A percentile compares a stretch with the other conserved stretches of the same genome.
Conservation (phyloP, 73 alveolate genomes). For the Durusdinium trenchii region DNA sequence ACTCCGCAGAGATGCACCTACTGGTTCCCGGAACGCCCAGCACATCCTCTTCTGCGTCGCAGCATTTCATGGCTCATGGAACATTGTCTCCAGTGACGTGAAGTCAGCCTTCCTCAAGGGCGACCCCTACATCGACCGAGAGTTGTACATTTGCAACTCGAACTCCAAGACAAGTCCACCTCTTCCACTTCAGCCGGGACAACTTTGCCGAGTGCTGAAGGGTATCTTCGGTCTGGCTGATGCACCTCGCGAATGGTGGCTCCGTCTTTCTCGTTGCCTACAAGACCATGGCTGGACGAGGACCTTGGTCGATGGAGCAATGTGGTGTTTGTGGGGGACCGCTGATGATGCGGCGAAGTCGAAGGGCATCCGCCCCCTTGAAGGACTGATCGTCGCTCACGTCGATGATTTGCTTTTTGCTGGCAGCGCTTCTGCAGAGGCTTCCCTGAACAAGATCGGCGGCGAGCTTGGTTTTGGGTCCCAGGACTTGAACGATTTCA, state of each 20-base stretch:
- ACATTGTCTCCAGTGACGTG: background rate
- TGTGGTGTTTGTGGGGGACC: background rate
- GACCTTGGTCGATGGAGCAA: background rate
- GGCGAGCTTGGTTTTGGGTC: conserved; percentile 33
- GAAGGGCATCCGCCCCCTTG: background rate
- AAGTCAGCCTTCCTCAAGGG: conserved; percentile 45
- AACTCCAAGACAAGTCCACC: background rate
- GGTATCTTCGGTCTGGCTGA: conserved; percentile 42
- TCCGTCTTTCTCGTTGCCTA: background rate
- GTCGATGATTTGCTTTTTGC: conserved; percentile 45
- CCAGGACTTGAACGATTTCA: background rate
- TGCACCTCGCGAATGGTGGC: conserved; percentile 43
- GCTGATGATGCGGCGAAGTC: background rate
- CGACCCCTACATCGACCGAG: conserved; percentile 5
- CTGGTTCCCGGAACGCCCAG: background rate
- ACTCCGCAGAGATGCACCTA: conserved; percentile 7
- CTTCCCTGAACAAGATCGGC: background rate
- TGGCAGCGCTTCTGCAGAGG: background rate
- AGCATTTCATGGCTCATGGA: background rate
- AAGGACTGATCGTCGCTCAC: background rate
- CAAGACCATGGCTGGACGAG: background rate
- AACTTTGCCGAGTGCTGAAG: background rate
- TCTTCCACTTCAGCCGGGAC: background rate
- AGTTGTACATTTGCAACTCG: background rate
- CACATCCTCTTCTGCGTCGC: conserved; percentile 21